Evolutionary conservation across 495 filamentous ascomycete genomes (phyloP), one percentile per base, ranked within the genome.

Genomic region (Aspergillus biplanus): DNA sequence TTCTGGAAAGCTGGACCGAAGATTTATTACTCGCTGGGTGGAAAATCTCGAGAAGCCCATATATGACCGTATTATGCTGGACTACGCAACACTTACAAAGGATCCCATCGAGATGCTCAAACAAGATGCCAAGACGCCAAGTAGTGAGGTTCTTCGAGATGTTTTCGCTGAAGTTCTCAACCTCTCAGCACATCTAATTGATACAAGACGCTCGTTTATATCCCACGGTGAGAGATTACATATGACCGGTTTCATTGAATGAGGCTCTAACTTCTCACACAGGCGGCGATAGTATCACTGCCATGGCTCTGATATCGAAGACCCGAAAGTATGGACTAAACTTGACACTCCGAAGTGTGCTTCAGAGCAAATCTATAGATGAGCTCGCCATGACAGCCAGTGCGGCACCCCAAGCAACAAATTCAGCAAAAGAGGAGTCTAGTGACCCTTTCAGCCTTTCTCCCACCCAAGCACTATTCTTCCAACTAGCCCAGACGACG

Each of bases 401-500:
- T 11, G 46, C 68, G 6, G 75, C 71, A 33, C 52, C 61, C 13
- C 60, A 64, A 6, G 59, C 60, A 13, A 39, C 57, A 46, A 65
- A 65, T 18, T 66, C 66, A 12, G 69, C 71, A 34, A 79, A 81
- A 57, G 79, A 81, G 56, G 69, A 75, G 50, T 58, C 73, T 15
- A 74, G 75, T n/a, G 81, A 84, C 35, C 65, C 67, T 39, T 92
- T 91, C 67, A 80, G 79, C 11, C 69, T 82, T 11, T 80, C 80
- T 12, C 80, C 80, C 21, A 74, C 81, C 34, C 80, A 83, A 60
- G 69, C 69, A 32, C 64, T 83, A 9, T 82, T 78, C 59, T 77
- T 81, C 62, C 73, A 87, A 33, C 72, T 72, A n/a, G 69, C 73
- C 6, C 15, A 7, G 0, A 64, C 69, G n/a, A 74, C 81, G 2